Base-by-base conservation (phyloP, 306 rosid species). In the Prunus salicina region DNA sequence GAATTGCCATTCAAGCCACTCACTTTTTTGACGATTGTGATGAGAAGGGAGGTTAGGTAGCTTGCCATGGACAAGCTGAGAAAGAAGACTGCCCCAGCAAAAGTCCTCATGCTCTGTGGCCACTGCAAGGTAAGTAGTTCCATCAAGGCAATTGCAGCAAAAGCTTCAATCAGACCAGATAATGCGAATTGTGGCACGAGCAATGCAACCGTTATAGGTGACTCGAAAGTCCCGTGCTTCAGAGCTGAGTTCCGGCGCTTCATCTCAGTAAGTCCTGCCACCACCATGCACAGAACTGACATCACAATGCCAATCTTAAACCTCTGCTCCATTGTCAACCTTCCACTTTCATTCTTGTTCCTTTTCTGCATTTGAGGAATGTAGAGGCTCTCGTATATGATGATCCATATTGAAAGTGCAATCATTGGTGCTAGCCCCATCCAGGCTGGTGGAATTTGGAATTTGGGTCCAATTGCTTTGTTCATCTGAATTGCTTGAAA, bases 371-470 rank as follows among this genome's bases (percentile, higher is more conserved):
- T 68, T 24, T 61, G 67, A 27, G 86, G 86, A 5, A 87, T 45
- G 71, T 73, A 83, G 69, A 86, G 16, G 82, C 76, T 75, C 84
- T 89, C 89, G 52, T 86, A 87, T n/a, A 84, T 55, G 20, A 75
- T 69, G 78, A 84, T 84, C 92, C 91, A 91, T 13, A 34, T 66
- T 2, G 89, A 86, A 25, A 89, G 88, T 1, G 87, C 67, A 20
- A 86, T 65, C 93, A 91, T 83, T 1, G 86, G 86, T 1, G 78
- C 72, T 34, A 91, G 80, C 9, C 88, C 83, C 82, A 86, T 82
- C 89, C 87, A 87, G 8, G 92, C 92, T 34, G 92, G 92, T 45
- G 97, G 97, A 74, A 91, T 32, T 30, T 66, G 62, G 67, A 89
- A 87, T 22, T 67, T 46, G 20, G 62, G 19, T 61, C 92, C 93